Base-by-base conservation (phyloP, 2,329 filamentous ascomycete species). In the Lizonia empirigonia region DNA sequence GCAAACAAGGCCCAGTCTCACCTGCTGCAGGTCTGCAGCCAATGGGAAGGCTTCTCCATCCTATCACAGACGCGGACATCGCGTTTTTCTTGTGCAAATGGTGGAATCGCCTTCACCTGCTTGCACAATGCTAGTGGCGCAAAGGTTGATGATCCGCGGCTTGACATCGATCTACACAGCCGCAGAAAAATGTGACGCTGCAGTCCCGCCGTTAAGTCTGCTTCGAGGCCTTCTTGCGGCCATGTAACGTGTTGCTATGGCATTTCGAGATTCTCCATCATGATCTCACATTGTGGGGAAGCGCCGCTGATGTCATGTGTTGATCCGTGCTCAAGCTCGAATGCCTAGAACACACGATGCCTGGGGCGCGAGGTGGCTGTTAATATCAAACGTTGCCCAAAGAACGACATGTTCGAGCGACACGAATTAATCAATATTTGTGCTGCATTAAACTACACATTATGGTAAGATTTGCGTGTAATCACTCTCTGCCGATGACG, bases 211-310 rank as follows among this genome's bases (percentile, higher is more conserved):
- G 8, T 29, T 42, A 13, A 27, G 9, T 52, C 19, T 33, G n/a
- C 32, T 42, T 27, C 8, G 22, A 53, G 30, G 27, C 20, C 23
- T 27, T 39, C 13, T 41, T 40, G 40, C 35, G 39, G 39, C 20
- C 36, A 22, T 35, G 42, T 32, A 45, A 41, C 35, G 32, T 52
- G 46, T 55, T 53, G 50, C 47, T 39, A 67, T 68, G 63, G 65
- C 47, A 65, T 63, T 68, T 63, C 41, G 36, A 50, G 58, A 62
- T 55, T 62, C 63, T 56, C 60, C 65, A 66, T 68, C 50, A 41
- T 29, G 33, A 63, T 60, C 46, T 41, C 55, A 50, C 45, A 46
- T 49, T 65, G 64, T 61, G 60, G 64, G 59, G 61, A 55, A 44
- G 48, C n/a, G 55, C 55, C 53, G 38, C 51, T 59, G 53, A 62